Percentiles rank a stretch among this genome's conserved stretches.
These are phyloP conservation scores for Teunomyces tritomae DNA, from an alignment of 805 yeast species.

Conservation along the genomic window DNA sequence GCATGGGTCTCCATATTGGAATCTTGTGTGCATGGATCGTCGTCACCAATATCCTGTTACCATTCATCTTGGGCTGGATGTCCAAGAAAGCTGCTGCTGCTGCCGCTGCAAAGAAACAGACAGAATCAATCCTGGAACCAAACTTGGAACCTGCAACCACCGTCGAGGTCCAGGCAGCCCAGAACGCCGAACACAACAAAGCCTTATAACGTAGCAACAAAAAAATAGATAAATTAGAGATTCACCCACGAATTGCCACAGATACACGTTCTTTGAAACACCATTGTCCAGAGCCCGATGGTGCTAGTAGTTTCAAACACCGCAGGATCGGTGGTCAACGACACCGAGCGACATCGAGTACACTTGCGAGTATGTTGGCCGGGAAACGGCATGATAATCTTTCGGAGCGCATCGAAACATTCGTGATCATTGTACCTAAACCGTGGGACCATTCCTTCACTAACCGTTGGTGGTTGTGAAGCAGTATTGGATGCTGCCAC, in stretches of 20 bases:
- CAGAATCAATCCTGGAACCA: conserved; percentile 6
- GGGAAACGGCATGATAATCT: conserved; percentile 24
- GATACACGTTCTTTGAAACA: conserved; percentile 69
- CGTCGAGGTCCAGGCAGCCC: background rate
- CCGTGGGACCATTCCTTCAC: conserved; percentile 16
- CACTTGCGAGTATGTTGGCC: conserved; percentile 30
- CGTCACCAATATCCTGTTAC: conserved; percentile 22
- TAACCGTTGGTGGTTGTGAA: background rate
- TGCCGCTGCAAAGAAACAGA: conserved; percentile 5
- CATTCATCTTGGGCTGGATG: conserved; percentile 23
- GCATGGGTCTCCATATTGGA: conserved; percentile 32
- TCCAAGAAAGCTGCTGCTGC: conserved; percentile 9
- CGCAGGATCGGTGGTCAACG: conserved; percentile 39
- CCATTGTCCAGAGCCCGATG: conserved; percentile 54
- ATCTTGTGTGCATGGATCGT: conserved; percentile 31
- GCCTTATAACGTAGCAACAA: background rate
- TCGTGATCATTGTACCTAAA: conserved; percentile 20
- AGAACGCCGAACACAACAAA: background rate
- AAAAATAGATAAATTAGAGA: background rate
- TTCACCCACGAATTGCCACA: conserved; percentile 80
- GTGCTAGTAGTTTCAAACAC: conserved; percentile 32
- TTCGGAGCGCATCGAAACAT: conserved; percentile 38
- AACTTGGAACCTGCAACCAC: background rate
- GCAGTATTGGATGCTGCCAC: conserved; percentile 6
- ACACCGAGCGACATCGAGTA: conserved; percentile 41